Percentiles rank a stretch among this genome's conserved stretches.
phyloP scores from a whole-genome alignment of 371 early-diverging fungal genomes.

The Mortierella sp. region DNA sequence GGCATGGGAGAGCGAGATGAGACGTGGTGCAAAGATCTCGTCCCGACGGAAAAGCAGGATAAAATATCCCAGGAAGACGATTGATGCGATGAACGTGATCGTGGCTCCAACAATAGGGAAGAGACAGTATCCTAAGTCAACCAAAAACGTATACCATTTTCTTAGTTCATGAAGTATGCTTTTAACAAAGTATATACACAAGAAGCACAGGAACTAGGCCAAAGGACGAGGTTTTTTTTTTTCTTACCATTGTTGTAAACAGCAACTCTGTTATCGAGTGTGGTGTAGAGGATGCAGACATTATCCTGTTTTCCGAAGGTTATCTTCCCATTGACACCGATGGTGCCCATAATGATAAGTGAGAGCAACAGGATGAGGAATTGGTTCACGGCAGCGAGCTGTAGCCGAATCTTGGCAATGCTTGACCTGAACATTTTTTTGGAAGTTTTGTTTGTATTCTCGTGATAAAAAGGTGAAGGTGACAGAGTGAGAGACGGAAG shows the following conservation, averaged over 20 bases:
- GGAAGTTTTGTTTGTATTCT: not conserved
- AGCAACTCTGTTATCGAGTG: conserved; percentile 5
- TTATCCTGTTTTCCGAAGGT: conserved; percentile 2
- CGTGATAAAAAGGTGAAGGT: not conserved
- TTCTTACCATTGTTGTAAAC: conserved; percentile 22
- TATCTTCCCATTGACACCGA: conserved; percentile 26
- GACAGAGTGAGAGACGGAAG: too few species aligned
- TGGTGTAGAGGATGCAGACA: conserved; percentile 34
- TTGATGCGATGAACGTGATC: conserved; percentile 6
- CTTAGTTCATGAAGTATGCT: too few species aligned
- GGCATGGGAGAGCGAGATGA: conserved; percentile 13
- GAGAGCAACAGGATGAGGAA: conserved; percentile 14
- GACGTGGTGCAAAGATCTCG: conserved; percentile 18
- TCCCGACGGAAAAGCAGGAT: conserved; percentile 20
- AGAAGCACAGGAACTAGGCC: not conserved
- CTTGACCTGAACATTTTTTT: conserved; percentile 23
- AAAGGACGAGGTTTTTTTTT: not conserved
- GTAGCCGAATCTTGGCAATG: conserved; percentile 20
- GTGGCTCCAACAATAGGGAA: conserved; percentile 34
- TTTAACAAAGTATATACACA: too few species aligned
- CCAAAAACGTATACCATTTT: too few species aligned
- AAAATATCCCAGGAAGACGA: conserved; percentile 22
- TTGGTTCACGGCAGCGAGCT: conserved; percentile 3
- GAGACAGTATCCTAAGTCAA: conserved; percentile 27
- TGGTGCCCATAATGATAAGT: conserved; percentile 35